Conservation (phyloP, 495 filamentous ascomycete species). For the Friedmanniomyces endolithicus region DNA sequence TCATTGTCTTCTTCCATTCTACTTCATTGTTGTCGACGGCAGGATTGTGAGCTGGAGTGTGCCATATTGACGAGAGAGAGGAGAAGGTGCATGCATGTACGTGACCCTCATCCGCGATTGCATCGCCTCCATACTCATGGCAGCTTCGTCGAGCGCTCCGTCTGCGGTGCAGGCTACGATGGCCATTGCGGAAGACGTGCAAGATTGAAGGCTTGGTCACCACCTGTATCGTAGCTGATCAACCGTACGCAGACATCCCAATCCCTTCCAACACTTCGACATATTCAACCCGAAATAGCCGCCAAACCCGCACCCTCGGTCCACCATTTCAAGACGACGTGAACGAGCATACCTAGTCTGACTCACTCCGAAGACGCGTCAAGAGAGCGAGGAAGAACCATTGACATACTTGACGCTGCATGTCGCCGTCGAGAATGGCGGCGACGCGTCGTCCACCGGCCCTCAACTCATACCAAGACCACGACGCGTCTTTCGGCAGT, state of each 20-base stretch:
- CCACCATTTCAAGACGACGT: background rate
- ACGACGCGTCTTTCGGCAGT: conserved; percentile 36
- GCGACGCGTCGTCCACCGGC: conserved; percentile 51
- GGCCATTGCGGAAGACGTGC: background rate
- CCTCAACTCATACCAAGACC: conserved; percentile 54
- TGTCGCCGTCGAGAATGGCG: conserved; percentile 36
- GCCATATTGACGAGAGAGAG: background rate
- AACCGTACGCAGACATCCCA: too few species aligned
- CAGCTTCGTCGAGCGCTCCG: background rate
- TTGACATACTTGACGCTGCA: background rate
- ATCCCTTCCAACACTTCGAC: too few species aligned
- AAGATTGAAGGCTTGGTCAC: background rate
- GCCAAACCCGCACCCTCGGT: too few species aligned
- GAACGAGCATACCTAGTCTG: background rate
- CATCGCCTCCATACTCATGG: background rate
- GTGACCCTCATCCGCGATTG: background rate
- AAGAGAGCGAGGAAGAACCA: background rate
- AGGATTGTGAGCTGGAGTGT: too few species aligned
- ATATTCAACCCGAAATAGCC: too few species aligned
- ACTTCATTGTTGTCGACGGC: background rate
- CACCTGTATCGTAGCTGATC: background rate
- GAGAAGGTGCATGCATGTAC: background rate
- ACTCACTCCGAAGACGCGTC: conserved; percentile 3
- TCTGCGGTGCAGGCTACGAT: background rate
- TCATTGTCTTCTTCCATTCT: background rate